Conservation (phyloP, 2,329 filamentous ascomycete genomes). For the Alternaria angustiovoidea region DNA sequence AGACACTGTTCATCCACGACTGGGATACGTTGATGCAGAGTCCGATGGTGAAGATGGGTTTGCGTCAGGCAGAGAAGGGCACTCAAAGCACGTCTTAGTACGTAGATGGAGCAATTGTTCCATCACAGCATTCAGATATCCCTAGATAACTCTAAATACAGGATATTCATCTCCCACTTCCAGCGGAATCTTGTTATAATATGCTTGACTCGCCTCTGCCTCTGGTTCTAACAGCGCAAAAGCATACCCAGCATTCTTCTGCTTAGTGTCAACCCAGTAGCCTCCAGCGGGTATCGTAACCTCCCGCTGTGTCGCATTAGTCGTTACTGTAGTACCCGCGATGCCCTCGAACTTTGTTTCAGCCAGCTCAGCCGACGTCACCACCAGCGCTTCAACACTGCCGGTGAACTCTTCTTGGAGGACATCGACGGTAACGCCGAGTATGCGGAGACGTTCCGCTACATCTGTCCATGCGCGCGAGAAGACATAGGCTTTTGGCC, state of each 20-base stretch:
- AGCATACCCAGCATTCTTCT: background rate
- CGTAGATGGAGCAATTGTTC: background rate
- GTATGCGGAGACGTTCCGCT: conserved; percentile 26
- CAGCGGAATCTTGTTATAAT: background rate
- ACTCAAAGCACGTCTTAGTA: background rate
- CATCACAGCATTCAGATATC: no score
- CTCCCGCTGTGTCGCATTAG: background rate
- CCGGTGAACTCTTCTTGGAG: conserved; percentile 27
- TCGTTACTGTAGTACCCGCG: background rate
- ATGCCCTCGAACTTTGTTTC: background rate
- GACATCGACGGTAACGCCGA: conserved; percentile 31
- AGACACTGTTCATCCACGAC: conserved; percentile 54
- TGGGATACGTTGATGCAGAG: conserved; percentile 39
- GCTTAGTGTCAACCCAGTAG: background rate
- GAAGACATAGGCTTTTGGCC: conserved; percentile 35
- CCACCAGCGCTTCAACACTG: conserved; percentile 30
- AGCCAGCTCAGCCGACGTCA: conserved; percentile 19
- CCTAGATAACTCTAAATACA: background rate
- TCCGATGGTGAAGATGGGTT: conserved; percentile 39
- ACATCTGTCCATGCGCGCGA: conserved; percentile 32
- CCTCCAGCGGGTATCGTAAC: background rate
- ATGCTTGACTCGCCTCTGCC: background rate
- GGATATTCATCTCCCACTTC: background rate
- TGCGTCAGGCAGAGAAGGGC: background rate
- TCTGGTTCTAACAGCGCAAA: background rate